Evolutionary conservation across 148 eudicot genomes (phyloP).

Genomic region (Camellia sinensis): DNA sequence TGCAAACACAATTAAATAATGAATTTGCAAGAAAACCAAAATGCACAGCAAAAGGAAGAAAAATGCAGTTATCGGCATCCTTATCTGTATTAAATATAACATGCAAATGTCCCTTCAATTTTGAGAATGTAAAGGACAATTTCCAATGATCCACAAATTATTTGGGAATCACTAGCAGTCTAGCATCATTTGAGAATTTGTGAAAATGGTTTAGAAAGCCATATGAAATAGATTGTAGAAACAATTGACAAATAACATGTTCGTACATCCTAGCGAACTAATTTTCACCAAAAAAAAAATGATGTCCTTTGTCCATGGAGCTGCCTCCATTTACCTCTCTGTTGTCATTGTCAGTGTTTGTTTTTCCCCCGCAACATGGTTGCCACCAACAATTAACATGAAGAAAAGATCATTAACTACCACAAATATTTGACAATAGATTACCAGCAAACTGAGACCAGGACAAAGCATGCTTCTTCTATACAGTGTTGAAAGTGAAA

Average conservation of each 20-base stretch:
- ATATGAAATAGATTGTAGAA: not conserved
- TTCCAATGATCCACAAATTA: not conserved
- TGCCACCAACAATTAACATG: not conserved
- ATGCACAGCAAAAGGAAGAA: not conserved
- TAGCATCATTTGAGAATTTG: not conserved
- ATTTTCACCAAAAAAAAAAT: not conserved
- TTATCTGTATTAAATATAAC: not conserved
- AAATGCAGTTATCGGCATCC: not conserved
- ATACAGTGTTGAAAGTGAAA: constrained; percentile 83
- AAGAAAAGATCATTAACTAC: not conserved
- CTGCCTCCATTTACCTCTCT: not conserved
- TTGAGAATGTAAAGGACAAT: not conserved
- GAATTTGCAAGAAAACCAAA: not conserved
- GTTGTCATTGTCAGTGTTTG: no score
- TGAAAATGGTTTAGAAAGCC: not conserved
- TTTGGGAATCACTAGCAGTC: no score
- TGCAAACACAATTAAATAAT: not conserved
- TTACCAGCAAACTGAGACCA: constrained; percentile 88
- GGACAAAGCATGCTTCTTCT: constrained; percentile 81
- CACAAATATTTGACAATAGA: constrained; percentile 3
- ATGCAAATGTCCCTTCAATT: not conserved
- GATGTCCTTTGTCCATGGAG: not conserved
- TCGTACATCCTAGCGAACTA: not conserved
- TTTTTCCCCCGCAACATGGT: not conserved
- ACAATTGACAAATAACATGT: not conserved